Conservation (phyloP, 495 filamentous ascomycete species). For the Baudoinia panamericana region DNA sequence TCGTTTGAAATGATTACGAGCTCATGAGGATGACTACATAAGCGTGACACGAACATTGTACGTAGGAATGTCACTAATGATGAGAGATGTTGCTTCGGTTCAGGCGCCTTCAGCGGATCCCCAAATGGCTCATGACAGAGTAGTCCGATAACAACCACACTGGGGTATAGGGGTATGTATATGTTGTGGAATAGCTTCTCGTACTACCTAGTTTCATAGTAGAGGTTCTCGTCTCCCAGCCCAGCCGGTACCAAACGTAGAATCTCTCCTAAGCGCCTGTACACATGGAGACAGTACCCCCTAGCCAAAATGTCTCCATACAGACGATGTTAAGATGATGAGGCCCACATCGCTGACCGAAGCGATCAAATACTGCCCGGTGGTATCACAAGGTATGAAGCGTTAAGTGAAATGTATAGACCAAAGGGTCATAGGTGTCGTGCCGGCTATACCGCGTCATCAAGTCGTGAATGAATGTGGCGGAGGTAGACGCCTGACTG, state of each 20-base stretch:
- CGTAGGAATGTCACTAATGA: no score
- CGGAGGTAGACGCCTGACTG: neutral
- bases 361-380: no score
- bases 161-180: no score
- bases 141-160: no score
- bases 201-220: no score
- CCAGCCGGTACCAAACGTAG: neutral
- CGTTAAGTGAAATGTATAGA: slow-evolving; percentile 3
- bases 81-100: no score
- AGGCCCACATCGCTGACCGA: neutral
- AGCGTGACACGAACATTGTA: no score
- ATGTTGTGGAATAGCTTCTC: no score
- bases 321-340: neutral
- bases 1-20: no score
- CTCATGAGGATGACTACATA: no score
- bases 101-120: no score
- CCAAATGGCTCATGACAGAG: no score
- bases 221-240: neutral
- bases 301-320: neutral
- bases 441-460: neutral
- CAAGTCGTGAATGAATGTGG: slow-evolving; percentile 5
- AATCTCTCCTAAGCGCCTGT: neutral
- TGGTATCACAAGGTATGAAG: neutral
- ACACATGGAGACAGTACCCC: neutral
- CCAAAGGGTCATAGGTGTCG: neutral